Percentiles rank a stretch among this genome's conserved stretches.
These are phyloP conservation scores for Drechmeria coniospora DNA, from an alignment of 2,329 filamentous ascomycete species.

Conservation along the genomic window DNA sequence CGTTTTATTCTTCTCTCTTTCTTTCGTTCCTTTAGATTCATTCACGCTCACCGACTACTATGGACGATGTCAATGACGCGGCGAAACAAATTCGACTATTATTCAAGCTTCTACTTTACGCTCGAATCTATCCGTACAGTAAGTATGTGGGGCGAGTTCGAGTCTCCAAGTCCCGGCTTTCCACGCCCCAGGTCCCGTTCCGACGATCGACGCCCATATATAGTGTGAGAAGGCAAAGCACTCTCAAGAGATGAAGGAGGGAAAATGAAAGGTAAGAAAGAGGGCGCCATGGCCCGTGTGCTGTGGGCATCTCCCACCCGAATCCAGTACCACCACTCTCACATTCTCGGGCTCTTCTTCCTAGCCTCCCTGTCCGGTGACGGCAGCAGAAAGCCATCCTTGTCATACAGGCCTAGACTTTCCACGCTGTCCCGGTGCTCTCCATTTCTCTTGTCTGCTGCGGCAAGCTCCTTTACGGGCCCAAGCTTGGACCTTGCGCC, in stretches of 20 bases:
- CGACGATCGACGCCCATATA: too few species aligned
- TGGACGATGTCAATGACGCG: too few species aligned
- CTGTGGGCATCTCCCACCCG: neutral
- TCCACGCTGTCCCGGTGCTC: conserved; percentile 16
- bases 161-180: neutral
- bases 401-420: conserved; percentile 28
- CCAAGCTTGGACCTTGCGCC: conserved; percentile 10
- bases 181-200: too few species aligned
- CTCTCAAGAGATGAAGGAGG: too few species aligned
- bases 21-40: too few species aligned
- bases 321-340: neutral
- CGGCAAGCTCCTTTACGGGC: conserved; percentile 12
- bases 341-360: conserved; percentile 3
- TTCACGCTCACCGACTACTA: too few species aligned
- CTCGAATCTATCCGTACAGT: too few species aligned
- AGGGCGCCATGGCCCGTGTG: neutral
- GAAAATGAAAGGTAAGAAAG: too few species aligned
- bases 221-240: too few species aligned
- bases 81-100: neutral
- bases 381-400: conserved; percentile 27
- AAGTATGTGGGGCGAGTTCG: neutral
- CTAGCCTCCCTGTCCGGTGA: conserved; percentile 21
- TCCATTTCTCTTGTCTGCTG: conserved; percentile 9
- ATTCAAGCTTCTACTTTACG: neutral
- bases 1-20: too few species aligned